Conservation (phyloP, 2,329 filamentous ascomycete species). For the Colletotrichum navitas region DNA sequence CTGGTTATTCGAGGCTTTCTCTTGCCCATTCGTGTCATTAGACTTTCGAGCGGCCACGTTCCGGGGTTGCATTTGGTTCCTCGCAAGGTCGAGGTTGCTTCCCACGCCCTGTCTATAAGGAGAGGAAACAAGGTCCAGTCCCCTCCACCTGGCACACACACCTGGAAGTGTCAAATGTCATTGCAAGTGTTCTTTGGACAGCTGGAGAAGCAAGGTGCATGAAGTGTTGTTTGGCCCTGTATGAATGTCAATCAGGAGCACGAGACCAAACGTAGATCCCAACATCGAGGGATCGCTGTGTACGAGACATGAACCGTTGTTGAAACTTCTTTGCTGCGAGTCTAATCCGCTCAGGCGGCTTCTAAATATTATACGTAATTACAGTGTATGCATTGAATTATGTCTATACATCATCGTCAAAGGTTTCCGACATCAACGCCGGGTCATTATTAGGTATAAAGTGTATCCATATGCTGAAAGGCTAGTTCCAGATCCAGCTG, state of each 20-base stretch:
- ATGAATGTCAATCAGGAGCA: background rate
- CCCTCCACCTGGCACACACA: background rate
- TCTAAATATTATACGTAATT: slow-evolving; percentile 1
- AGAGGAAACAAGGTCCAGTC: background rate
- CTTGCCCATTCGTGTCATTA: background rate
- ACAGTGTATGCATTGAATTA: slow-evolving; percentile 30
- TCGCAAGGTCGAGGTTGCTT: background rate
- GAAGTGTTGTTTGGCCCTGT: background rate
- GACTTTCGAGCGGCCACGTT: background rate
- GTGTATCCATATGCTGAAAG: too few species aligned
- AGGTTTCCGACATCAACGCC: too few species aligned
- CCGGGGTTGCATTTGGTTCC: background rate
- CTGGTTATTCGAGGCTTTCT: background rate
- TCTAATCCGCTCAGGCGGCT: background rate
- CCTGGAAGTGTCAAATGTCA: background rate
- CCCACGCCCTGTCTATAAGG: too few species aligned
- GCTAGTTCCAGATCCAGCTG: slow-evolving; percentile 55
- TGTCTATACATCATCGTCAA: background rate
- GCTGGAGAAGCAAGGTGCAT: background rate
- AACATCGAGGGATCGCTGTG: background rate
- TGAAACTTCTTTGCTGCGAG: background rate
- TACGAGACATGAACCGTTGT: background rate
- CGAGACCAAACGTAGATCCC: background rate
- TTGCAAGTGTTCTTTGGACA: background rate
- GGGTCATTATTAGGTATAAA: background rate